These are phyloP conservation scores for Chaetomium olivaceum DNA, from an alignment of 2,329 filamentous ascomycete genomes.

Conservation along the genomic window DNA sequence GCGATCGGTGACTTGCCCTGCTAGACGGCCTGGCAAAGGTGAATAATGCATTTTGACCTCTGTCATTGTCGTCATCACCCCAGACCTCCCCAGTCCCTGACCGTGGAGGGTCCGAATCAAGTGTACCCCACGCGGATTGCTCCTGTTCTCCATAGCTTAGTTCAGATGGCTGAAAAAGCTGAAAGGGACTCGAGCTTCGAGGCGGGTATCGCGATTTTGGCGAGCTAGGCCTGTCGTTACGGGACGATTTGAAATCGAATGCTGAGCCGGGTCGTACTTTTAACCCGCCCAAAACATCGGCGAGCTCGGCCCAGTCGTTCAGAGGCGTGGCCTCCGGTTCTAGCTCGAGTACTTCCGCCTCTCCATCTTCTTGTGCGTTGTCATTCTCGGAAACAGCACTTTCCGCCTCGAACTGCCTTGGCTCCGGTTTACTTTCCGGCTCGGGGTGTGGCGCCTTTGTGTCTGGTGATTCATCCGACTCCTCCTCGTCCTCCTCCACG, in stretches of 20 bases:
- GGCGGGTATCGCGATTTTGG: conserved; percentile 29
- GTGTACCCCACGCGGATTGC: not conserved
- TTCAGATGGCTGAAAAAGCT: conserved; percentile 11
- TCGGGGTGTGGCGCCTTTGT: not conserved
- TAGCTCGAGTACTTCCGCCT: not conserved
- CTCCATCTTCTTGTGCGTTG: conserved; percentile 2
- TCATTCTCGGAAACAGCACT: not conserved
- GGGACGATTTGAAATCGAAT: conserved; percentile 9
- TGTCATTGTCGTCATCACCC: not conserved
- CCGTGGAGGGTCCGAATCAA: not conserved
- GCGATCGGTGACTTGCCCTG: not conserved
- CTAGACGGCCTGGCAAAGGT: not conserved
- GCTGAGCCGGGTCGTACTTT: conserved; percentile 22
- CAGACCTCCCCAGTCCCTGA: not conserved
- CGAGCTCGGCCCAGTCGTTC: conserved; percentile 24
- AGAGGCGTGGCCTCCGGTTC: not conserved
- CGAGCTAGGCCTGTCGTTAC: conserved; percentile 24
- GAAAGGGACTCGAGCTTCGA: conserved; percentile 13
- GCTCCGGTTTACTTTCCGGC: not conserved
- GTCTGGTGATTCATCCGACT: not conserved
- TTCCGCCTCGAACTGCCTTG: not conserved
- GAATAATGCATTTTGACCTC: not conserved
- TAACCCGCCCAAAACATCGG: conserved; percentile 18
- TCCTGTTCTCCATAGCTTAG: conserved; percentile 13
- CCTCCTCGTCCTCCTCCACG: conserved; percentile 19